A percentile compares a stretch with the other conserved stretches of the same genome.
Conservation (phyloP, 2,329 filamentous ascomycete genomes). For the Xylaria hypoxylon region DNA sequence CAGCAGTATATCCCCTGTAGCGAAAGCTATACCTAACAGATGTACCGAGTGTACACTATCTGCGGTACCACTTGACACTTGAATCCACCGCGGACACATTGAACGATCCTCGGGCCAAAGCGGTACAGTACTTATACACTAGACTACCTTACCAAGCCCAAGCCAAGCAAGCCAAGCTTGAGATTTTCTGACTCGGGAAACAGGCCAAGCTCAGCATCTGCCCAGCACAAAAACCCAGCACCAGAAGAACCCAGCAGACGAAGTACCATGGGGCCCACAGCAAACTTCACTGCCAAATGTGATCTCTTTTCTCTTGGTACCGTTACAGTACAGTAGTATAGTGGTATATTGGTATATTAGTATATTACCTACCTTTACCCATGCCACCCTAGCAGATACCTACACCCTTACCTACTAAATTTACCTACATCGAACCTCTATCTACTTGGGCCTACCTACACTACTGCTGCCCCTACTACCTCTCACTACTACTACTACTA, state of each 20-base stretch:
- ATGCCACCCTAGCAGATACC: constrained; percentile 18
- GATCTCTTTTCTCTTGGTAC: background rate
- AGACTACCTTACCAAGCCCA: constrained; percentile 5
- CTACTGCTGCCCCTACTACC: too few species aligned
- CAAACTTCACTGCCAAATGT: constrained; percentile 4
- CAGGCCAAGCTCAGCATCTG: constrained; percentile 12
- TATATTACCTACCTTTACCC: constrained; percentile 1
- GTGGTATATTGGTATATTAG: too few species aligned
- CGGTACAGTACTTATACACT: constrained; percentile 1
- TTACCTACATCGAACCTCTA: too few species aligned
- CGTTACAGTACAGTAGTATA: too few species aligned
- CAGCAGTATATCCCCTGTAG: too few species aligned
- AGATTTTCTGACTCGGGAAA: constrained; percentile 36
- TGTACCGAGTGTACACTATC: background rate
- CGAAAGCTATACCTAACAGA: too few species aligned
- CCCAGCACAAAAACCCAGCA: too few species aligned
- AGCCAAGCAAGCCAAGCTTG: constrained; percentile 30
- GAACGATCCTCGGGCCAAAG: too few species aligned
- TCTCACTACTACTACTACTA: too few species aligned
- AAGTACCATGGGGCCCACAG: constrained; percentile 14
- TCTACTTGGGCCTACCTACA: too few species aligned
- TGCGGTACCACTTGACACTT: too few species aligned
- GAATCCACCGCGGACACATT: too few species aligned
- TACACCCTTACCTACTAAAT: background rate
- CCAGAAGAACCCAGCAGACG: constrained; percentile 2